A percentile compares a stretch with the other conserved stretches of the same genome.
Conservation (phyloP, 495 filamentous ascomycete genomes). For the Penicillium atrosanguineum region DNA sequence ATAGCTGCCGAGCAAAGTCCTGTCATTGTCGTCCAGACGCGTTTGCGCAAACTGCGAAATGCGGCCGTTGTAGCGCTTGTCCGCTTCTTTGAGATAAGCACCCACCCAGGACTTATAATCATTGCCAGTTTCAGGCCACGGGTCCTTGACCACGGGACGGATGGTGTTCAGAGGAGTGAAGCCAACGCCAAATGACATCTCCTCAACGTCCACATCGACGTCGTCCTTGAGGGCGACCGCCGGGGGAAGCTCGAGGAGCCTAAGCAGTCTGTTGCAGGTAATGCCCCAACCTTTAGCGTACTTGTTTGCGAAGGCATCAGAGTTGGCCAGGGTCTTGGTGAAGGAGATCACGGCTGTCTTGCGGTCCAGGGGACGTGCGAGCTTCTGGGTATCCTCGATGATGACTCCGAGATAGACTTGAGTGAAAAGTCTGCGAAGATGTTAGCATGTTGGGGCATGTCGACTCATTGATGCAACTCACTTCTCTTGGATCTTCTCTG, state of each 20-base stretch:
- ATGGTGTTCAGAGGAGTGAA: slow-evolving; percentile 92
- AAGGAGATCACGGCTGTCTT: slow-evolving; percentile 91
- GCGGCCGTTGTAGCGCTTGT: slow-evolving; percentile 52
- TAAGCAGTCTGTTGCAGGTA: slow-evolving; percentile 80
- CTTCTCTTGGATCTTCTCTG: slow-evolving; percentile 76
- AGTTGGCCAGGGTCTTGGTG: slow-evolving; percentile 84
- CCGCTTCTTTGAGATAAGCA: slow-evolving; percentile 62
- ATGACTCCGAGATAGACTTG: slow-evolving; percentile 82
- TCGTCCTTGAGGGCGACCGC: slow-evolving; percentile 71
- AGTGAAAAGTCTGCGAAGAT: slow-evolving; percentile 63
- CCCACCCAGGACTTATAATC: slow-evolving; percentile 81
- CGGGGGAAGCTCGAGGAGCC: slow-evolving; percentile 83
- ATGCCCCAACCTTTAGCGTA: slow-evolving; percentile 80
- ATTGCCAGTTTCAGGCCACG: slow-evolving; percentile 72
- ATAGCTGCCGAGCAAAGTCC: slow-evolving; percentile 54
- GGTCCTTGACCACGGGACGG: slow-evolving; percentile 63
- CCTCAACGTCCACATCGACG: slow-evolving; percentile 84
- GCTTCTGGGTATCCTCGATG: slow-evolving; percentile 80
- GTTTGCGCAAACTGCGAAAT: slow-evolving; percentile 58
- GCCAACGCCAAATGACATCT: slow-evolving; percentile 88
- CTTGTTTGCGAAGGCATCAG: slow-evolving; percentile 69
- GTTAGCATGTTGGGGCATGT: slow-evolving; percentile 20
- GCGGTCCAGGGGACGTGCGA: slow-evolving; percentile 82
- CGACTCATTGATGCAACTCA: slow-evolving; percentile 26
- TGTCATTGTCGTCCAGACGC: slow-evolving; percentile 55